Percentiles rank a stretch among this genome's conserved stretches.
Conservation (phyloP, 1,284 basidiomycete genomes). For the Fomitopsis betulina region DNA sequence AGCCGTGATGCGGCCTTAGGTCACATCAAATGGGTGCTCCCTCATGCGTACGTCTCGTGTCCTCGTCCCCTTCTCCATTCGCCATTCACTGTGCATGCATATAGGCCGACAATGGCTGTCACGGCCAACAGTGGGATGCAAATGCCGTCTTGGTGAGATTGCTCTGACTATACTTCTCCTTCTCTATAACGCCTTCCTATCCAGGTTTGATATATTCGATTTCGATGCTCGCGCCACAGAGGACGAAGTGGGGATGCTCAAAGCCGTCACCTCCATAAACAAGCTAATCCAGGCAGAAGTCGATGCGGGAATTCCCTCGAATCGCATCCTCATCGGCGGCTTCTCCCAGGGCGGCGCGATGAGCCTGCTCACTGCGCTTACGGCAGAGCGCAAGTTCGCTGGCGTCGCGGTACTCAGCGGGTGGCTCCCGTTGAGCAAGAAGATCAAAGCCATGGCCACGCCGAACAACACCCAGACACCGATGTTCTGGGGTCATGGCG, state of each 20-base stretch:
- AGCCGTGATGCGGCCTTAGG: constrained; percentile 44
- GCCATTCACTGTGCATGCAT: constrained; percentile 48
- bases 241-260: constrained; percentile 74
- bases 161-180: constrained; percentile 4
- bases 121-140: constrained; percentile 64
- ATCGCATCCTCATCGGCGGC: constrained; percentile 75
- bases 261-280: constrained; percentile 61
- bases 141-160: constrained; percentile 66
- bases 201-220: constrained; percentile 76
- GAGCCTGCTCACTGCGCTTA: constrained; percentile 69
- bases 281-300: constrained; percentile 75
- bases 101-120: constrained; percentile 51
- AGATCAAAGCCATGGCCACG: constrained; percentile 57
- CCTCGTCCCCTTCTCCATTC: constrained; percentile 32
- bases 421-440: constrained; percentile 68
- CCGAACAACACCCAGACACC: constrained; percentile 56
- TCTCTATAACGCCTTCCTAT: background rate
- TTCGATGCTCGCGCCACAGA: constrained; percentile 59
- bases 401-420: constrained; percentile 74
- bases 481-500: constrained; percentile 87
- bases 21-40: constrained; percentile 83
- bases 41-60: constrained; percentile 55
- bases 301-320: constrained; percentile 60
- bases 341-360: constrained; percentile 89
- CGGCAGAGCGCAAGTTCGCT: constrained; percentile 61